Base-by-base conservation (phyloP, 306 rosid genomes). In the Cicer cuneatum region DNA sequence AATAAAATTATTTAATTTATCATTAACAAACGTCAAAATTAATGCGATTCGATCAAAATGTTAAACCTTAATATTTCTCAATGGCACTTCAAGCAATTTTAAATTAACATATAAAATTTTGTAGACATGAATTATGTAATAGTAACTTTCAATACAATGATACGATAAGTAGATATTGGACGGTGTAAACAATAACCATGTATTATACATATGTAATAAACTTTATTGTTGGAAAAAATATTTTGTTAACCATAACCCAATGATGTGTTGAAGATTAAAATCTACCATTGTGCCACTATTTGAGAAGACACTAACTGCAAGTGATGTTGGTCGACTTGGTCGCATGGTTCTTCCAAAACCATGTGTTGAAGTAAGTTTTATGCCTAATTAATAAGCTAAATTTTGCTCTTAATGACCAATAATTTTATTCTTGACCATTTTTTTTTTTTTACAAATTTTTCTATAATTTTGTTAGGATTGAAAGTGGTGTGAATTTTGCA, bases 281-380 rank as follows among this genome's bases (percentile, higher is more conserved):
- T 91, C 90, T 72, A 88, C 94, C 41, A 88, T 94, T 8, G 93
- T 91, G 72, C 98, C 97, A 18, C 78, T 94, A 82, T 94, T 94
- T 80, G 97, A 91, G 75, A 94, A 94, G 85, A 88, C 86, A 93
- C 87, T 94, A 67, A 90, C 96, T 77, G 91, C 96, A 52, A 91
- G 98, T 90, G 98, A 94, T 69, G 98, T 97, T 24, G 97, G 97
- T 81, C 91, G 97, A 74, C 90, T 90, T 81, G 97, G 96, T 79
- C 96, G 98, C 71, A 75, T 94, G 83, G 94, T 94, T 78, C 89
- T 94, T 82, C 98, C 98, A 53, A 94, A 94, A 87, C 90, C 96
- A 38, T 94, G 96, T 74, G 98, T 97, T 54, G 97, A 94, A 74
- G 98, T 94, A 86, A 79, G 90, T 78, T 65, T 65, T 12, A 2